phyloP scores from a whole-genome alignment of 2,329 filamentous ascomycete species.

The Fusarium sp. region DNA sequence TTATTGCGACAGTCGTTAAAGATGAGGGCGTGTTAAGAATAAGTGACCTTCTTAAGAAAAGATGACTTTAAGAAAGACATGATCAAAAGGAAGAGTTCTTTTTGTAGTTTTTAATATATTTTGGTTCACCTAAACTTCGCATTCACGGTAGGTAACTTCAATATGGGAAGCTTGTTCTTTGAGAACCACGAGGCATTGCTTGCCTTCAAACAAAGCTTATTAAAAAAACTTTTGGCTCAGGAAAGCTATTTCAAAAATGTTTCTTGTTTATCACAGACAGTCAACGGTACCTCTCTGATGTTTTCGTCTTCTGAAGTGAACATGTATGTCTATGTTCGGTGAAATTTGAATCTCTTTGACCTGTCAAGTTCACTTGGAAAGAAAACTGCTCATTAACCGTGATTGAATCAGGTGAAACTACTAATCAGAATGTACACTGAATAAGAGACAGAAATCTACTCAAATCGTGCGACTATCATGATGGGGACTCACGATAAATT shows the following conservation, averaged over 20 bases:
- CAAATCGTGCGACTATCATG: background rate
- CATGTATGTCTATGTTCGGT: too few relatives aligned
- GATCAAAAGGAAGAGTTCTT: background rate
- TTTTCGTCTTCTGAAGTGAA: background rate
- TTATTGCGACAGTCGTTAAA: background rate
- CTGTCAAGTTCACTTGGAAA: background rate
- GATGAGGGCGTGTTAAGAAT: background rate
- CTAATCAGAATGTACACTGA: background rate
- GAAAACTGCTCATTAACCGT: too few relatives aligned
- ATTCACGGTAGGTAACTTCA: background rate
- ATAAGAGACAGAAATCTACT: too few relatives aligned
- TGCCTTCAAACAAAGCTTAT: too few relatives aligned
- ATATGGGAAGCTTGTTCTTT: background rate
- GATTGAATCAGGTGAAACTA: background rate
- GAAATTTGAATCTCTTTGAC: background rate
- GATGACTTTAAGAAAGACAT: background rate
- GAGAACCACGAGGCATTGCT: background rate
- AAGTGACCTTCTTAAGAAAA: too few relatives aligned
- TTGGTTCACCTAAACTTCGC: background rate
- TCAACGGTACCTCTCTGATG: too few relatives aligned
- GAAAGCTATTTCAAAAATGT: background rate
- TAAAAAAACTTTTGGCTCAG: accelerated
- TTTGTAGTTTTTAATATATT: background rate
- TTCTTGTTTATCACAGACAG: too few relatives aligned
- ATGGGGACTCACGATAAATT: too few relatives aligned